These are phyloP conservation scores for Xylaria palmicola DNA, from an alignment of 495 filamentous ascomycete species.

Conservation along the genomic window DNA sequence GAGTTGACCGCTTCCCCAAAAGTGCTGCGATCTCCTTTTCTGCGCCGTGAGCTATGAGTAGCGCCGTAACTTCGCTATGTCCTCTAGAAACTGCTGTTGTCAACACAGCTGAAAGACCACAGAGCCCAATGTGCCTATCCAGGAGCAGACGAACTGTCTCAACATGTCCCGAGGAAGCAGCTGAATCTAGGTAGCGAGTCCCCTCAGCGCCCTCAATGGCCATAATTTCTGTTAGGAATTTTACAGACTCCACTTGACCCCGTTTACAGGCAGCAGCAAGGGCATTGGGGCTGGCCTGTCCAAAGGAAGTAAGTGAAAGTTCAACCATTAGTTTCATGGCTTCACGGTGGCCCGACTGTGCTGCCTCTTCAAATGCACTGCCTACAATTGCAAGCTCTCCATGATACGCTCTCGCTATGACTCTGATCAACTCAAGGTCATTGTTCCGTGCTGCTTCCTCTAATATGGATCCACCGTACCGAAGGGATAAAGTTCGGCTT, in stretches of 20 bases:
- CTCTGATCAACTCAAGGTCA: background rate
- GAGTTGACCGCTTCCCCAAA: background rate
- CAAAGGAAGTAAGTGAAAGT: background rate
- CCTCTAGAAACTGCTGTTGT: background rate
- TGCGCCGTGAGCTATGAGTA: background rate
- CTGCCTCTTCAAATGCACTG: background rate
- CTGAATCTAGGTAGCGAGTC: background rate
- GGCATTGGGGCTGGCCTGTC: background rate
- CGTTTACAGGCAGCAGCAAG: background rate
- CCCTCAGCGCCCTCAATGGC: background rate
- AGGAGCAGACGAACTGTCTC: background rate
- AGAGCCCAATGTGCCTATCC: background rate
- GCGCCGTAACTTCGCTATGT: background rate
- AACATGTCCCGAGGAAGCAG: background rate
- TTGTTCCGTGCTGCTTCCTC: background rate
- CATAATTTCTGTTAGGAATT: background rate
- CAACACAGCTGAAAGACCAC: background rate
- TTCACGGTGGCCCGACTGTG: background rate
- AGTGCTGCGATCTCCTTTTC: background rate
- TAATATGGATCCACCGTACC: background rate
- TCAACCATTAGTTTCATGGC: background rate
- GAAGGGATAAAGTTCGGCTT: background rate
- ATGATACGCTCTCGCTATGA: background rate
- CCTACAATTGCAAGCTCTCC: background rate
- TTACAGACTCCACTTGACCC: background rate